Evolutionary conservation across 495 filamentous ascomycete species (phyloP), one percentile per base, ranked within the genome.

Genomic region (Penicillium chermesinum): DNA sequence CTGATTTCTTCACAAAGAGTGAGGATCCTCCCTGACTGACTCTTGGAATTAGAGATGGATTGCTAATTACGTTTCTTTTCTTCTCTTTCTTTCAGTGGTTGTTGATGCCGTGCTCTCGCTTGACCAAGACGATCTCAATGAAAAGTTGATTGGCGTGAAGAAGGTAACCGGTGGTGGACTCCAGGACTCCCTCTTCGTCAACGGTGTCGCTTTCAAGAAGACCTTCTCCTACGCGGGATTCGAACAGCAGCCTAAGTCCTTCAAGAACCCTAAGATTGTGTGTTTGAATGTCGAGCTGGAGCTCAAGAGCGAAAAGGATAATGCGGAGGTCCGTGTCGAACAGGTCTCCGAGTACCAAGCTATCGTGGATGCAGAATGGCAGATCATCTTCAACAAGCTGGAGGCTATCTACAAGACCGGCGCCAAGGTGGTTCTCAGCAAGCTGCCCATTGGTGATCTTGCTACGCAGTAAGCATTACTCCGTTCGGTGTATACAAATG

Each of bases 271-370:
- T 38, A 91, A 88, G 70, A 94, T 98, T 56, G 85, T 96, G 44
- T 96, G 91, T 71, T 74, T 98, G 53, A 98, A 96, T 66, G 93
- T 98, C 47, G 93, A 98, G 69, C 76, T 98, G 45, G 93, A 98
- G 70, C 73, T 98, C 54, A 98, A 98, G 80, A 88, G 85, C 52
- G 93, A 98, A 69, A 98, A 96, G 75, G 93, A 98, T 73, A 98
- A 98, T 58, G 93, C 93, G 39, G 93, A 98, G 71, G 90, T 98
- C 48, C 82, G 93, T 53, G 90, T 98, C 38, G 93, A 96, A 71
- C 93, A 97, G 62, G 93, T 98, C 48, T 95, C 91, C 21, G 93
- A 98, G 73, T 98, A 98, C 75, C 93, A 98, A 72, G 93, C 93
- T 40, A 95, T 98, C 58, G 93, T 98, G 64, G 93, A 98, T 65